Conservation (phyloP, 2,329 filamentous ascomycete genomes). For the Lomentospora prolificans region DNA sequence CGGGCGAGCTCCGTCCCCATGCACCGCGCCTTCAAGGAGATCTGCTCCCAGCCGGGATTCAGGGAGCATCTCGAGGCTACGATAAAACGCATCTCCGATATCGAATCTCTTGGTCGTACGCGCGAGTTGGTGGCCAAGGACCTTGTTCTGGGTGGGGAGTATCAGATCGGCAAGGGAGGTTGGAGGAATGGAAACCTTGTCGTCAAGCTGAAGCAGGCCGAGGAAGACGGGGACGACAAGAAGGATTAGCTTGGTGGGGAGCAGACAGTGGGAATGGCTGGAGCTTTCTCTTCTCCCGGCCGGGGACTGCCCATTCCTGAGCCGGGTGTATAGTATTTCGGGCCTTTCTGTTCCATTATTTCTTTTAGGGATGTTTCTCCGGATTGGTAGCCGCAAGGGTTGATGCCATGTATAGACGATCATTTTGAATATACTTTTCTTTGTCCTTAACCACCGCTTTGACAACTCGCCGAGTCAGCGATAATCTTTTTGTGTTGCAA, state of each 20-base stretch:
- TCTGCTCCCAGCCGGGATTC: slow-evolving; percentile 70
- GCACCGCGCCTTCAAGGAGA: slow-evolving; percentile 82
- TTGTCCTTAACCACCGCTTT: neutral
- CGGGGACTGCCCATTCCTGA: neutral
- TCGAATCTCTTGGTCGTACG: slow-evolving; percentile 89
- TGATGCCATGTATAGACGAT: neutral
- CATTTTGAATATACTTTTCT: neutral
- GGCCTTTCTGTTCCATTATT: neutral
- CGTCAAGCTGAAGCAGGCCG: slow-evolving; percentile 32
- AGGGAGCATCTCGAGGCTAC: slow-evolving; percentile 74
- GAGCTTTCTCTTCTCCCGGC: neutral
- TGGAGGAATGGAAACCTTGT: slow-evolving; percentile 23
- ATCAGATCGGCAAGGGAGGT: slow-evolving; percentile 45
- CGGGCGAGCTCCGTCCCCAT: slow-evolving; percentile 92
- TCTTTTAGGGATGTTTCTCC: neutral
- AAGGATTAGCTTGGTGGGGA: neutral
- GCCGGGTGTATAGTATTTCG: neutral
- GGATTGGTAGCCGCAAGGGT: neutral
- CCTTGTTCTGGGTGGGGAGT: slow-evolving; percentile 74
- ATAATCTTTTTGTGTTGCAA: no score
- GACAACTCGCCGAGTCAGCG: no score
- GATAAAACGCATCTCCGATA: slow-evolving; percentile 75
- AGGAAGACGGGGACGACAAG: slow-evolving; percentile 19
- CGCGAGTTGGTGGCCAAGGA: slow-evolving; percentile 94
- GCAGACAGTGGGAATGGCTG: neutral